Percentiles rank a stretch among this genome's conserved stretches.
These are phyloP conservation scores for Aspergillus brasiliensis DNA, from an alignment of 2,329 filamentous ascomycete genomes.

Conservation along the genomic window DNA sequence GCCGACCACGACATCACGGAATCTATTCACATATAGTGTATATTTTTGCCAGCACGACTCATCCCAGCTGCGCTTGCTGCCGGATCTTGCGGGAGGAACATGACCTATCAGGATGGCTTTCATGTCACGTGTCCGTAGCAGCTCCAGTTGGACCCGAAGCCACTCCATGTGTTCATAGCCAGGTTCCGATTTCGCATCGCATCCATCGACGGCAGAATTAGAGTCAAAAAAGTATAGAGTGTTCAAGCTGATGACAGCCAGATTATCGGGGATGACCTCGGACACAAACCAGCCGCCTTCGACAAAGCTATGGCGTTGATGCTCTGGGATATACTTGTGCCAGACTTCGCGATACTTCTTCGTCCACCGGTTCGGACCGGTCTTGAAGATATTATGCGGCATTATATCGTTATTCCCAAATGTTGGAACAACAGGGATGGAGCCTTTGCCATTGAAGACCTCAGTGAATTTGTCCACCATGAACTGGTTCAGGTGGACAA, in stretches of 20 bases:
- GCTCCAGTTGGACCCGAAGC: conserved; percentile 84
- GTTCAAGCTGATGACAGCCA: conserved; percentile 92
- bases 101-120: conserved; percentile 95
- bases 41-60: conserved; percentile 99
- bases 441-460: conserved; percentile 64
- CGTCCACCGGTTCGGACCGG: conserved; percentile 86
- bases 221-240: conserved; percentile 95
- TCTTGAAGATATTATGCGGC: conserved; percentile 88
- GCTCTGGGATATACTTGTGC: conserved; percentile 85
- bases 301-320: conserved; percentile 85
- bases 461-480: conserved; percentile 76
- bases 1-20: conserved; percentile 81
- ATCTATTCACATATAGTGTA: conserved; percentile 84
- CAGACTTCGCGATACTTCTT: conserved; percentile 76
- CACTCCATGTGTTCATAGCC: conserved; percentile 96
- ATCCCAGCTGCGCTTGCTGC: conserved; percentile 86
- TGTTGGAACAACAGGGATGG: conserved; percentile 81
- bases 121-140: conserved; percentile 79
- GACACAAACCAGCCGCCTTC: conserved; percentile 93
- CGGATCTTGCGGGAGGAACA: conserved; percentile 84
- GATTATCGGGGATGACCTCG: conserved; percentile 81
- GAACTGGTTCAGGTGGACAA: conserved; percentile 75
- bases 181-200: conserved; percentile 74
- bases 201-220: conserved; percentile 92
- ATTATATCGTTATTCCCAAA: conserved; percentile 98